Base-by-base conservation (phyloP, 2,329 filamentous ascomycete genomes). In the Bipolaris cookei region DNA sequence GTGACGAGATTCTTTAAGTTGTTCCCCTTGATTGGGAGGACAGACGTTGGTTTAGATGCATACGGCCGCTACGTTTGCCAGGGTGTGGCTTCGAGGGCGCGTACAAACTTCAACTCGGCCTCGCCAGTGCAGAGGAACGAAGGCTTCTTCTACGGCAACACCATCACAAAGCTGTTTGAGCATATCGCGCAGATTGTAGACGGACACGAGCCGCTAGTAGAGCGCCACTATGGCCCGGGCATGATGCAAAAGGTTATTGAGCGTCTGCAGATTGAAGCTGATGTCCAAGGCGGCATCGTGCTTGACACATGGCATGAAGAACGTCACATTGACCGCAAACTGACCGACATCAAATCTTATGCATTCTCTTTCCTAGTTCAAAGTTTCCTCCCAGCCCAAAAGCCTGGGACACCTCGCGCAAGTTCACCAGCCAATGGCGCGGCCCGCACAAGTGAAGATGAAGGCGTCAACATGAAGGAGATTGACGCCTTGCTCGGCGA, bases 1-100 rank as follows among this genome's bases (percentile, higher is more conserved):
- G 91, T 99, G 51, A 97, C 95, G 1, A 84, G 95, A 39, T 99
- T 99, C 81, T 99, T 99, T 81, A 99, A 99, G 80, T 82, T 99
- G 35, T 99, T 99, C 69, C 95, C 95, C 14, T 81, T 99, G 34
- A 97, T 99, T 71, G 93, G 90, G 13, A 86, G 93, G 59, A 88
- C 91, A 2, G 91, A 96, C 53, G 90, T 94, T 6, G 95, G 95
- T 0, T 77, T 99, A 54, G 94, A 99, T 77, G 91, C 97, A 3
- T 99, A 99, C 75, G 95, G 95, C 1, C 86, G 89, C 65, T 99
- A 98, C 75, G 94, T 99, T 28, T 99, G 95, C 71, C 91, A 96
- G 75, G 95, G 95, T 14, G 94, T 99, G 35, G 92, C 94, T 6
- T 86, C 89, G 14, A 87, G 90, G 51, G 95, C 95, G 18, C 87